Base-by-base conservation (phyloP, 1,284 basidiomycete species). In the Anthracocystis panici-leucophaei region DNA sequence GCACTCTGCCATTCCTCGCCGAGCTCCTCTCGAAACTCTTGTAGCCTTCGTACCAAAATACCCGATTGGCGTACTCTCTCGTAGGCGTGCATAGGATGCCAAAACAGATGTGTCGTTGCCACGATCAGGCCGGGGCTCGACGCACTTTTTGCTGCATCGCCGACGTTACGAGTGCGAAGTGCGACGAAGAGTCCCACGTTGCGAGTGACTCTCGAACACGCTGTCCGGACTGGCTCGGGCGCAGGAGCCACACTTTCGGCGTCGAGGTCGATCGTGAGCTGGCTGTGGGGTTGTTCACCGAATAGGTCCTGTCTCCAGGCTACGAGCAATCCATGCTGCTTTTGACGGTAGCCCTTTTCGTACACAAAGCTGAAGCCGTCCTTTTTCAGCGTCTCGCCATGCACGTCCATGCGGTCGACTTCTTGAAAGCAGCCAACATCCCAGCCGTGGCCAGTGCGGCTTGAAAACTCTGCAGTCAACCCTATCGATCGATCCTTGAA, bases 71-170 rank as follows among this genome's bases (percentile, higher is more conserved):
- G 90, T 27, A 91, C 88, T 52, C 95, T 89, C 86, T 99, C 96
- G 84, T 97, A 98, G 2, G 76, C 82, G 45, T 86, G 84, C 61
- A 75, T 90, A 8, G 95, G 94, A 85, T 97, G 94, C 95, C 95
- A 97, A 86, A 98, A 97, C 7, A 92, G 88, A 87, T 92, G 94
- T 0, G 93, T 94, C 0, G 94, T 96, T 2, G 90, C 93, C 6
- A 94, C 87, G 48, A 95, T 86, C 42, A 93, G 83, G 18, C 92
- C 91, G 21, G 86, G 58, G n/a, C 42, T 54, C 3, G 51, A 53
- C 3, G 35, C 11, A 21, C 14, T 12, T 2, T 38, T 38, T 14
- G 35, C 35, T 14, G 35, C 35, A 16, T 38, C 35, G 14, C 25
- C 59, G 4, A 31, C n/a, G 6, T 54, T 48, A 1, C 44, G 48